Evolutionary conservation across 257 asterid genomes (phyloP).

Genomic region (Plantago major): DNA sequence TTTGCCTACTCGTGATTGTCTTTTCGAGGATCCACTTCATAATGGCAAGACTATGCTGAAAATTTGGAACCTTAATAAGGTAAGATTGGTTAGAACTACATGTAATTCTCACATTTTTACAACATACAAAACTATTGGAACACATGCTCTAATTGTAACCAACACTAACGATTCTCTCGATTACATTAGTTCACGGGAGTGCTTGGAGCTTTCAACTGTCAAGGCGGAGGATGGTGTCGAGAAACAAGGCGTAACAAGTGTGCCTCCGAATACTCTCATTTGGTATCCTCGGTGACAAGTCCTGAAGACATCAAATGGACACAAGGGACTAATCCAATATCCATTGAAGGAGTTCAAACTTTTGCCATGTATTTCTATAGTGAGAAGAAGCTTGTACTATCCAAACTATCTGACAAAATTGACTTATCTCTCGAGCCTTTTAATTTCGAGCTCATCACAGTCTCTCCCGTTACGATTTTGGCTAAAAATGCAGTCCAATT

Average conservation of each 20-base stretch:
- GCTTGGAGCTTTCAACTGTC: slow-evolving; percentile 86
- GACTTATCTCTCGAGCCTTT: slow-evolving; percentile 54
- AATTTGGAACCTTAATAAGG: slow-evolving; percentile 91
- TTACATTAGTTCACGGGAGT: slow-evolving; percentile 70
- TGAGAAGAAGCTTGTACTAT: slow-evolving; percentile 42
- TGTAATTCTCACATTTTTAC: no score
- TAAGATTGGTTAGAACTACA: slow-evolving; percentile 9
- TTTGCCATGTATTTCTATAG: slow-evolving; percentile 47
- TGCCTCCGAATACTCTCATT: slow-evolving; percentile 57
- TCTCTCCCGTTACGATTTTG: slow-evolving; percentile 36
- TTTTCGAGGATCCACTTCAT: slow-evolving; percentile 82
- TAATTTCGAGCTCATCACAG: slow-evolving; percentile 58
- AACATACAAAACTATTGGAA: no score
- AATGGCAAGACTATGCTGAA: slow-evolving; percentile 84
- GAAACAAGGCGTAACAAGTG: slow-evolving; percentile 71
- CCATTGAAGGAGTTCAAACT: slow-evolving; percentile 33
- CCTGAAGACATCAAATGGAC: slow-evolving; percentile 71
- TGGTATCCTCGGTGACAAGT: slow-evolving; percentile 43
- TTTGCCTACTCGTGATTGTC: slow-evolving; percentile 73
- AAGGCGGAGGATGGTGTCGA: slow-evolving; percentile 94
- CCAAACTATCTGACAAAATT: slow-evolving; percentile 37
- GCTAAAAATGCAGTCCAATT: slow-evolving; percentile 30
- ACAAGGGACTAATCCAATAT: slow-evolving; percentile 44
- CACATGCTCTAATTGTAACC: no score
- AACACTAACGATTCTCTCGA: not conserved